Conservation (phyloP, 306 rosid species). For the Vigna unguiculata region DNA sequence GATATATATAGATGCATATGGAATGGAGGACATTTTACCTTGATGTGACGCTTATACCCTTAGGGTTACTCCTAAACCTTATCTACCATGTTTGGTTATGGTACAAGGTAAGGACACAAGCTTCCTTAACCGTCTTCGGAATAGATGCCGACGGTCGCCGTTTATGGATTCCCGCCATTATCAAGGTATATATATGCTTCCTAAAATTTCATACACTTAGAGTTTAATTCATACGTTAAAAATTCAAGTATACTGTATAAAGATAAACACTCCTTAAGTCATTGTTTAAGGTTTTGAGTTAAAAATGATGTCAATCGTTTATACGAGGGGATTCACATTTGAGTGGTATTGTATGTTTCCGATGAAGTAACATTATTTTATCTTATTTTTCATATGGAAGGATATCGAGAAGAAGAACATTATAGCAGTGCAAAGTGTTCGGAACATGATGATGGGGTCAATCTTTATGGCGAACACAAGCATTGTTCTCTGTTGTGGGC, state of each 20-base stretch:
- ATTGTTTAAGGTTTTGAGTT: too few relatives aligned
- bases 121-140: constrained; percentile 13
- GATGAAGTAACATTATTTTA: too few relatives aligned
- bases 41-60: too few relatives aligned
- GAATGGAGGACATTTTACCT: constrained; percentile 11
- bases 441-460: constrained; percentile 76
- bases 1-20: constrained; percentile 11
- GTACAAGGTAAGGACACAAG: not conserved
- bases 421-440: constrained; percentile 64
- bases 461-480: constrained; percentile 76
- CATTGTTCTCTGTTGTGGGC: constrained; percentile 62
- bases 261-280: too few relatives aligned
- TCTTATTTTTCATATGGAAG: too few relatives aligned
- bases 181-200: not conserved
- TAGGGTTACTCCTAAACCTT: too few relatives aligned
- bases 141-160: not conserved
- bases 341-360: too few relatives aligned
- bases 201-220: too few relatives aligned
- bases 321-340: too few relatives aligned
- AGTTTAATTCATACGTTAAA: too few relatives aligned
- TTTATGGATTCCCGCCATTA: not conserved
- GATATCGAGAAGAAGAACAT: constrained; percentile 74
- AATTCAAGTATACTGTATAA: too few relatives aligned
- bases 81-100: not conserved
- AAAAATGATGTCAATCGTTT: too few relatives aligned